Conservation (phyloP, 1,139 yeast genomes). For the Geotrichum macrosporum region DNA sequence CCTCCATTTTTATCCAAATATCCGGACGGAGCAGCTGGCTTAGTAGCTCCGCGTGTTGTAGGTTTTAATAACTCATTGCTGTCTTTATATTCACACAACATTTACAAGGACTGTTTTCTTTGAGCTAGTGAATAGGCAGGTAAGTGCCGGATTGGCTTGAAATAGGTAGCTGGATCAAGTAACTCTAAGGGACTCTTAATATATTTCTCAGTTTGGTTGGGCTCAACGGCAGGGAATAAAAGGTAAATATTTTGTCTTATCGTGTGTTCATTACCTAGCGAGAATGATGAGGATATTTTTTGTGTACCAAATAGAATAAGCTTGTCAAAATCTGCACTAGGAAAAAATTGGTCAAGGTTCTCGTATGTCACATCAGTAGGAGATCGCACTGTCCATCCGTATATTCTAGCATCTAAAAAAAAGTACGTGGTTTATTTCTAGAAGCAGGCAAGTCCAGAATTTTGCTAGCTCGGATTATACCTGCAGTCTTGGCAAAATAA, state of each 20-base stretch:
- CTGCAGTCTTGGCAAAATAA: too few relatives aligned
- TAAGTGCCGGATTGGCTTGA: too few relatives aligned
- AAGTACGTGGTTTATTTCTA: conserved; percentile 3
- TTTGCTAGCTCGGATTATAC: too few relatives aligned
- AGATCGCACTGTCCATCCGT: conserved; percentile 66
- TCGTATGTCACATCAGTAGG: conserved; percentile 92
- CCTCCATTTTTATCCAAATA: neutral
- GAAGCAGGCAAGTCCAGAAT: conserved; percentile 18
- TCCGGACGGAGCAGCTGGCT: too few relatives aligned
- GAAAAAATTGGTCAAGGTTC: conserved; percentile 87
- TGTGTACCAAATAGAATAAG: conserved; percentile 73
- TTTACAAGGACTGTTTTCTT: too few relatives aligned
- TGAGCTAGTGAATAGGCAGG: too few relatives aligned
- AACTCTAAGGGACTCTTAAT: neutral
- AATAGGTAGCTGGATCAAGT: too few relatives aligned
- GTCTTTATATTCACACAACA: too few relatives aligned
- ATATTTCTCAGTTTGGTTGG: conserved; percentile 11
- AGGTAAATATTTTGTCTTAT: conserved; percentile 18
- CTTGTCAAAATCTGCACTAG: conserved; percentile 85
- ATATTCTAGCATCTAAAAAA: conserved; percentile 12
- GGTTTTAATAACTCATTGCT: too few relatives aligned
- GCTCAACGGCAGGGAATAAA: conserved; percentile 32
- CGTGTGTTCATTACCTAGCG: conserved; percentile 40
- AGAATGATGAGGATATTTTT: conserved; percentile 50
- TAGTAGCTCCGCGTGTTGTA: too few relatives aligned